Evolutionary conservation across 305 asterid genomes (phyloP).

Genomic region (Ilex paraguariensis): DNA sequence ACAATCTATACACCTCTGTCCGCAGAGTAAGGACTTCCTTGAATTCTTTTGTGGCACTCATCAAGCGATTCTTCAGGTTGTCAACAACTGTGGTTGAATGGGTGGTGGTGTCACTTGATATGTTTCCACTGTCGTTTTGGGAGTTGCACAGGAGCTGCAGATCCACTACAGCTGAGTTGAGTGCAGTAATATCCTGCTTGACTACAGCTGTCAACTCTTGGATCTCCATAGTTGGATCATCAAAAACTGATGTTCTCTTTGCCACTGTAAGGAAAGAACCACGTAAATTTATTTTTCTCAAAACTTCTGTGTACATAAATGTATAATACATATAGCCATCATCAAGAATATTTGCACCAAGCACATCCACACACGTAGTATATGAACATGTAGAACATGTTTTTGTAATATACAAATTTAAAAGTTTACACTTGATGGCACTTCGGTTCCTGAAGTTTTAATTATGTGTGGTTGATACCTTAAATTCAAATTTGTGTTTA

Average conservation of each 20-base stretch:
- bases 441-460: no score
- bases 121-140: conserved; percentile 54
- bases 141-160: conserved; percentile 65
- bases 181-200: conserved; percentile 90
- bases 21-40: conserved; percentile 88
- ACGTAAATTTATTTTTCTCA: not conserved
- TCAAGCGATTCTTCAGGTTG: not conserved
- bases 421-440: no score
- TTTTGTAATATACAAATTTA: no score
- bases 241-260: conserved; percentile 77
- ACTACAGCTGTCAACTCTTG: conserved; percentile 87
- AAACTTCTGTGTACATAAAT: no score
- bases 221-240: conserved; percentile 88
- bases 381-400: no score
- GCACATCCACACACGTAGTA: not conserved
- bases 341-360: not conserved
- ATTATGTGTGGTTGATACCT: no score
- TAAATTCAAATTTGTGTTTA: no score
- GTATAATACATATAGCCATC: no score
- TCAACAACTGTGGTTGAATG: conserved; percentile 60
- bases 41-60: conserved; percentile 73
- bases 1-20: conserved; percentile 43
- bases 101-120: conserved; percentile 61
- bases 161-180: conserved; percentile 82
- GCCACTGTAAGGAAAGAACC: conserved; percentile 53